Conservation (phyloP, 2,329 filamentous ascomycete species). For the Ophiostoma sp. region DNA sequence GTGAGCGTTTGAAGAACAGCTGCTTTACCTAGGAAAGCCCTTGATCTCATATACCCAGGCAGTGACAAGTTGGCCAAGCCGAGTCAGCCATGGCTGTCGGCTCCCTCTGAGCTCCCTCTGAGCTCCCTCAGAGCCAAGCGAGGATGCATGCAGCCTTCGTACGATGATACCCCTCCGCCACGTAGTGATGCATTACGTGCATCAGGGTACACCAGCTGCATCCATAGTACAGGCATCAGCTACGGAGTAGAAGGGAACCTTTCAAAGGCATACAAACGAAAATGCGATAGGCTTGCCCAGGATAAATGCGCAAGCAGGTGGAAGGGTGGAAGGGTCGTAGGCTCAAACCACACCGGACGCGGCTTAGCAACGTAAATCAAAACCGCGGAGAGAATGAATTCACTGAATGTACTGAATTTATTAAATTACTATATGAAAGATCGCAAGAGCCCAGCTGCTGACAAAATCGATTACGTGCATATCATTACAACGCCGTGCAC, state of each 20-base stretch:
- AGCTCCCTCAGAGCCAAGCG: neutral
- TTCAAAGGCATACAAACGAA: neutral
- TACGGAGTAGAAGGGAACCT: too few relatives aligned
- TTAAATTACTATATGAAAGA: too few relatives aligned
- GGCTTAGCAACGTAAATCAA: neutral
- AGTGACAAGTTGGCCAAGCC: neutral
- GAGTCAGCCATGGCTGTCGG: neutral
- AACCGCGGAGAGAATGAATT: too few relatives aligned
- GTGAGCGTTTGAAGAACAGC: neutral
- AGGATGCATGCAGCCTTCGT: slow-evolving; percentile 1
- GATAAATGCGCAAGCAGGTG: too few relatives aligned
- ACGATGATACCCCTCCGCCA: slow-evolving; percentile 9
- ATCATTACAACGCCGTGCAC: neutral
- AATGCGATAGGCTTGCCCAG: too few relatives aligned
- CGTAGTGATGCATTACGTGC: neutral
- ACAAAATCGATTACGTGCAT: neutral
- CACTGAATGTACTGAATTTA: too few relatives aligned
- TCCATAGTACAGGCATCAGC: too few relatives aligned
- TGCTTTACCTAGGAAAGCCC: neutral
- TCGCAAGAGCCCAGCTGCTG: neutral
- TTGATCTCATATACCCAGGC: too few relatives aligned
- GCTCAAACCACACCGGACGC: neutral
- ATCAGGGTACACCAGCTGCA: too few relatives aligned
- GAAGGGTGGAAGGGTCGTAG: neutral
- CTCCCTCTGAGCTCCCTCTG: neutral